Evolutionary conservation across 2,329 filamentous ascomycete genomes (phyloP), one percentile per base, ranked within the genome.

Genomic region (Alternaria alternata): DNA sequence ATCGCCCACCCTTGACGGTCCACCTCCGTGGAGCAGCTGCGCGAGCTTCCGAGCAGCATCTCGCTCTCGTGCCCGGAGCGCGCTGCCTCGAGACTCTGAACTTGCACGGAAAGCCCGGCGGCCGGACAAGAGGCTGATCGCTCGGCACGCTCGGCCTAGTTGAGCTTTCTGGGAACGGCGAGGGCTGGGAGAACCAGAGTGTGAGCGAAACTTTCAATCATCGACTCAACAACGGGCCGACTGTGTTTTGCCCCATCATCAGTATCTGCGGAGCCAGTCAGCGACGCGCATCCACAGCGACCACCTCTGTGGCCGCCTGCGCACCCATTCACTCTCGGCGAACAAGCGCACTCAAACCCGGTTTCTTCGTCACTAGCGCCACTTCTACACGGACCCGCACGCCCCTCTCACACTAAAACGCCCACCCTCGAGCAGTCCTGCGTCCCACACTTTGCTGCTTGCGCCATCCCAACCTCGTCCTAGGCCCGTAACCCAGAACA

Each of bases 91-190:
- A 34, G 22, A 43, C 61, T 59, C 60, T 46, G 34, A 52, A 54
- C 51, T 54, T 41, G 62, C 63, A 61, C 71, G 66, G 68, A 72
- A 71, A 71, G 67, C 61, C 66, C 72, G 70, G 66, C 70, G 71
- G 70, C 73, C 70, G 69, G 66, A 71, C 73, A 51, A 71, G 58
- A 74, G 69, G 71, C 67, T 74, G 72, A 72, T 73, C 70, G 68
- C 68, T 73, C 74, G 72, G 74, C 71, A 70, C 62, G 59, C 74
- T 76, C 75, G 73, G 75, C 74, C 69, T 63, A 71, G 62, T 60
- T 70, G 70, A 68, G 65, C 59, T 53, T 65, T 72, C 66, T 61
- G 63, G 63, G 64, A 62, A 57, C 62, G 61, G 43, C 51, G 59
- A 59, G 63, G 65, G 67, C 72, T 74, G 70, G 65, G 66, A 73